Percentiles rank a stretch among this genome's conserved stretches.
These are phyloP conservation scores for Drechslerella stenobrocha DNA, from an alignment of 2,329 filamentous ascomycete genomes.

Conservation along the genomic window DNA sequence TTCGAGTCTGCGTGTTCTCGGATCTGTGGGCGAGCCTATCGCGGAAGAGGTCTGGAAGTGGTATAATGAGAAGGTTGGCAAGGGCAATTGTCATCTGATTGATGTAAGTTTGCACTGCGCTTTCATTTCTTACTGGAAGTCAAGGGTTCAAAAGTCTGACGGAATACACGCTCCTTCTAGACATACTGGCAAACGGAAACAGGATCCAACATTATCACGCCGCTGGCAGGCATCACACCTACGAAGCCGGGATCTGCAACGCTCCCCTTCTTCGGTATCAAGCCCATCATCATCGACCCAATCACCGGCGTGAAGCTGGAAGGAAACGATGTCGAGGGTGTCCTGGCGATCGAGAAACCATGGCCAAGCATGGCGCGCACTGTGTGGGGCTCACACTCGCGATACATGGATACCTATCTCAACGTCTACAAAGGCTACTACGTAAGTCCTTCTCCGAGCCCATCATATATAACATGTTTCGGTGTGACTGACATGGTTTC, in stretches of 20 bases:
- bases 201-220: conserved; percentile 92
- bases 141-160: too few species aligned
- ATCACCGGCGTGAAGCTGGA: conserved; percentile 89
- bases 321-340: conserved; percentile 96
- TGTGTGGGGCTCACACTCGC: conserved; percentile 95
- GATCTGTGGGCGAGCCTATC: conserved; percentile 95
- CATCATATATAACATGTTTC: too few species aligned
- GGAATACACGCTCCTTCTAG: too few species aligned
- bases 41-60: conserved; percentile 99
- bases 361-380: conserved; percentile 99
- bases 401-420: conserved; percentile 98
- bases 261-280: conserved; percentile 96
- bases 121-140: conserved; percentile 33
- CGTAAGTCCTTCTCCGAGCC: too few species aligned
- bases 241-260: conserved; percentile 97
- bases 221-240: conserved; percentile 86
- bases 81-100: conserved; percentile 87
- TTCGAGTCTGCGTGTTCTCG: conserved; percentile 84
- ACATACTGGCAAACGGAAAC: conserved; percentile 99
- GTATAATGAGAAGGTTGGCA: conserved; percentile 95
- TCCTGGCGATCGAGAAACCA: conserved; percentile 92
- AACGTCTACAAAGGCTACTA: conserved; percentile 99
- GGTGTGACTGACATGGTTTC: conserved; percentile 27
- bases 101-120: conserved; percentile 71
- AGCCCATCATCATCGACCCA: conserved; percentile 95